These are phyloP conservation scores for Xylariaceae sp. DNA, from an alignment of 2,329 filamentous ascomycete species.

Conservation along the genomic window DNA sequence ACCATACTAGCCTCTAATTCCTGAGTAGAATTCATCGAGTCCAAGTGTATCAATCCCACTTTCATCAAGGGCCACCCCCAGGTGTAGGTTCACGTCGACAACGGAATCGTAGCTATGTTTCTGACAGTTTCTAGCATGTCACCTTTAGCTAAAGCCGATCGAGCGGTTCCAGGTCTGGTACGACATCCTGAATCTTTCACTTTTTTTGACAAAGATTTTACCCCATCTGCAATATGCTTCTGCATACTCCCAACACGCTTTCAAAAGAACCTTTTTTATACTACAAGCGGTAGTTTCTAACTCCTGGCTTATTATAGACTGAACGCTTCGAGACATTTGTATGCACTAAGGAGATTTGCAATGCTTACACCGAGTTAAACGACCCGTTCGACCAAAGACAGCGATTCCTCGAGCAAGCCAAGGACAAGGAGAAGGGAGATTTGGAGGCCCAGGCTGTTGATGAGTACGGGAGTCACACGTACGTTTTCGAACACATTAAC, in stretches of 20 bases:
- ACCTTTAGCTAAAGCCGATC: conserved; percentile 94
- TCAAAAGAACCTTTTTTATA: too few species aligned
- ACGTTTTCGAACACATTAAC: not conserved
- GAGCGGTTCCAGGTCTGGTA: conserved; percentile 77
- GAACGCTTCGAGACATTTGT: conserved; percentile 98
- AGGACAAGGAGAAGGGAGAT: conserved; percentile 95
- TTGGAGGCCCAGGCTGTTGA: conserved; percentile 96
- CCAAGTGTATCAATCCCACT: conserved; percentile 78
- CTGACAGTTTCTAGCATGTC: conserved; percentile 66
- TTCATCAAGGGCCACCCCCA: conserved; percentile 83
- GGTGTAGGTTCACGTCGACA: conserved; percentile 31
- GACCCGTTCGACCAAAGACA: conserved; percentile 93
- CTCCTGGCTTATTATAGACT: too few species aligned
- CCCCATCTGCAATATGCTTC: too few species aligned
- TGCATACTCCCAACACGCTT: too few species aligned
- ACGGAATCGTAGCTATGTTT: not conserved
- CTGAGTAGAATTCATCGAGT: conserved; percentile 81
- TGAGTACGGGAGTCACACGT: conserved; percentile 53
- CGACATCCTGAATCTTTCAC: too few species aligned
- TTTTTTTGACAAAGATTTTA: too few species aligned
- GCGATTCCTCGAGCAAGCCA: conserved; percentile 92
- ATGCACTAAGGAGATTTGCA: conserved; percentile 95
- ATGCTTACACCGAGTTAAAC: conserved; percentile 93
- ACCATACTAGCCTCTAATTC: too few species aligned
- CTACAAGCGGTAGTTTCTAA: too few species aligned